Evolutionary conservation across 2,329 filamentous ascomycete species (phyloP).

Genomic region (Phialophora tarda): DNA sequence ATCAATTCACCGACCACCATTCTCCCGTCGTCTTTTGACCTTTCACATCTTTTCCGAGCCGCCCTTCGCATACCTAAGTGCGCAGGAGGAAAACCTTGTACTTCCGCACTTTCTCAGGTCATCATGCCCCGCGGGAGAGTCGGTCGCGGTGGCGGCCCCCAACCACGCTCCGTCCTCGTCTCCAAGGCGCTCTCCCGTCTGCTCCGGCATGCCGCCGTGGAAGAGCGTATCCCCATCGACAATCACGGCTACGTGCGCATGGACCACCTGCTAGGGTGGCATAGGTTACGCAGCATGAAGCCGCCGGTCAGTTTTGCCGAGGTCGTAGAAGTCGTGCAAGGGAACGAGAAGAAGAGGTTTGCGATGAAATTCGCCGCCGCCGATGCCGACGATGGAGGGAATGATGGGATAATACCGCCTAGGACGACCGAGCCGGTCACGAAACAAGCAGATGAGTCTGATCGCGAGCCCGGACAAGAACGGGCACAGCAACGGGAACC

Average conservation of each 20-base stretch:
- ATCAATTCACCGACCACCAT: too few relatives aligned
- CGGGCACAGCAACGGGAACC: slow-evolving; percentile 37
- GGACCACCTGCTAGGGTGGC: slow-evolving; percentile 64
- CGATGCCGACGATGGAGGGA: not conserved
- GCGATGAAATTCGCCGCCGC: slow-evolving; percentile 65
- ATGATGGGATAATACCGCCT: not conserved
- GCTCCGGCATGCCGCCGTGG: slow-evolving; percentile 66
- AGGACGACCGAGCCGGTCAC: slow-evolving; percentile 21
- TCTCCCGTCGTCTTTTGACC: too few relatives aligned
- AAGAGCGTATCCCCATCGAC: slow-evolving; percentile 64
- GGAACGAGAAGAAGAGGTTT: slow-evolving; percentile 91
- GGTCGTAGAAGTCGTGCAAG: slow-evolving; percentile 69
- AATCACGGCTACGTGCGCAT: slow-evolving; percentile 66
- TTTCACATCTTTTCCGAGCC: not conserved
- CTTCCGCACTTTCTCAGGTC: not conserved
- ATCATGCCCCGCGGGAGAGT: slow-evolving; percentile 17
- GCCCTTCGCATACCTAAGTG: not conserved
- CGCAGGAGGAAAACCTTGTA: too few relatives aligned
- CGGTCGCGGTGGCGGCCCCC: slow-evolving; percentile 23
- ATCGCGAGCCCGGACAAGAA: not conserved
- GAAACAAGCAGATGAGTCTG: not conserved
- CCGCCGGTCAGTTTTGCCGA: slow-evolving; percentile 71
- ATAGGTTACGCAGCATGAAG: slow-evolving; percentile 69
- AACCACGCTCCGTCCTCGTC: slow-evolving; percentile 51
- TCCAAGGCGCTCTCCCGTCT: slow-evolving; percentile 59